These are phyloP conservation scores for Plasmodium reichenowi DNA, from an alignment of 169 alveolate genomes.

Conservation along the genomic window DNA sequence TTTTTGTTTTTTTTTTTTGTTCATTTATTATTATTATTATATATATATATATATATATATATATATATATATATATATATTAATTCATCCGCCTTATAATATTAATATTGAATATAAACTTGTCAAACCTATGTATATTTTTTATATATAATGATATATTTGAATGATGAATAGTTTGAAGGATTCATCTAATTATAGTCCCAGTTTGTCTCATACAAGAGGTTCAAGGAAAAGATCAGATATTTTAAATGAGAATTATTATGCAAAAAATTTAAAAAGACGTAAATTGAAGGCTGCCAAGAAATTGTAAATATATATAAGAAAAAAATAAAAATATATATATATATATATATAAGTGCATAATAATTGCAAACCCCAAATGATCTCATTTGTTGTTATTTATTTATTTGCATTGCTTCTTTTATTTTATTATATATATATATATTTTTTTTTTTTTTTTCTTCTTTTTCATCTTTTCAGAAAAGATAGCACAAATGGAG, in stretches of 20 bases:
- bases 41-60: too few relatives aligned
- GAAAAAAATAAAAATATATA: slow-evolving; percentile 1
- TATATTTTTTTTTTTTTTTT: not conserved
- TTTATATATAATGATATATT: not conserved
- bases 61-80: too few relatives aligned
- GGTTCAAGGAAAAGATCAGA: slow-evolving; percentile 37
- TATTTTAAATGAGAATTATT: slow-evolving; percentile 68
- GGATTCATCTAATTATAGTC: slow-evolving; percentile 18
- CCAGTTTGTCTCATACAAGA: not conserved
- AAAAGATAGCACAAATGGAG: slow-evolving; percentile 17
- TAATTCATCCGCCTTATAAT: too few relatives aligned
- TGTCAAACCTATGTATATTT: not conserved
- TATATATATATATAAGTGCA: slow-evolving; percentile 8
- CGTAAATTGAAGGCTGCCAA: slow-evolving; percentile 63
- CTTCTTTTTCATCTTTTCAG: slow-evolving; percentile 2
- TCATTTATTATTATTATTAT: too few relatives aligned
- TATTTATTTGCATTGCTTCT: not conserved
- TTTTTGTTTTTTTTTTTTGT: slow-evolving; percentile 1
- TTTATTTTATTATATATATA: not conserved
- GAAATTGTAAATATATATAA: slow-evolving; percentile 41
- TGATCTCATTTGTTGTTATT: not conserved
- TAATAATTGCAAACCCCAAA: not conserved
- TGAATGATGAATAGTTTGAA: slow-evolving; percentile 28
- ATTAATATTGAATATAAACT: too few relatives aligned
- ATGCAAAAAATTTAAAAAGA: slow-evolving; percentile 54